Percentiles rank a stretch among this genome's conserved stretches.
Conservation (phyloP, 108 stramenopile species). For the Fragilariopsis cylindrus region DNA sequence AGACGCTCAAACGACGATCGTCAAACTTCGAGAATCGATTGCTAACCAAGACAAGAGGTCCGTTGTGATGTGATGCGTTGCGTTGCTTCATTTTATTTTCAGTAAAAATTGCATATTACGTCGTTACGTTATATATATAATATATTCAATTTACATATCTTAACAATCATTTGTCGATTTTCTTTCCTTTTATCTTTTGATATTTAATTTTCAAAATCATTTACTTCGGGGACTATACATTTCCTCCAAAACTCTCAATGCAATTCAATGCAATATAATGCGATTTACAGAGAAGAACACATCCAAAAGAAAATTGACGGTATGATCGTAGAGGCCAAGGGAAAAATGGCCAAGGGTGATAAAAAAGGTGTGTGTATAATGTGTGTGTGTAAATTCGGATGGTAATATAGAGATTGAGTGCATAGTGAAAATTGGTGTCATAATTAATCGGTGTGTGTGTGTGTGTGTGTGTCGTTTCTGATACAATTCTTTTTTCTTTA, state of each 20-base stretch:
- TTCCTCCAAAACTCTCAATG: too few species aligned
- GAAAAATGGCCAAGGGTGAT: conserved; percentile 93
- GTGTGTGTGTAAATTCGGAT: neutral
- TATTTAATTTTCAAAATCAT: neutral
- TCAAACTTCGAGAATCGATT: conserved; percentile 72
- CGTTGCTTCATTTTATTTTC: too few species aligned
- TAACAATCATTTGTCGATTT: conserved; percentile 7
- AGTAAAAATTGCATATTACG: too few species aligned
- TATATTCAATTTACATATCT: too few species aligned
- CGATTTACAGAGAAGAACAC: conserved; percentile 52
- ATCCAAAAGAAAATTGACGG: conserved; percentile 77
- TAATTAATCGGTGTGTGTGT: neutral
- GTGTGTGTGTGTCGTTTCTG: neutral
- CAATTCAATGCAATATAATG: too few species aligned
- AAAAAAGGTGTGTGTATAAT: conserved; percentile 81
- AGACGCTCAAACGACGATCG: conserved; percentile 59
- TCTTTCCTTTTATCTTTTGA: conserved; percentile 7
- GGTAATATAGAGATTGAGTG: neutral
- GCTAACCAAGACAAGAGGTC: conserved; percentile 85
- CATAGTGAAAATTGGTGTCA: too few species aligned
- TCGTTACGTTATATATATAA: conserved; percentile 30
- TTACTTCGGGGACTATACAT: neutral
- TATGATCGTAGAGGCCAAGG: conserved; percentile 88
- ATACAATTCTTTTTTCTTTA: too few species aligned
- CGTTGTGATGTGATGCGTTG: conserved; percentile 12